Conservation (phyloP, 352 stramenopile genomes). For the Pythium utonaiense region DNA sequence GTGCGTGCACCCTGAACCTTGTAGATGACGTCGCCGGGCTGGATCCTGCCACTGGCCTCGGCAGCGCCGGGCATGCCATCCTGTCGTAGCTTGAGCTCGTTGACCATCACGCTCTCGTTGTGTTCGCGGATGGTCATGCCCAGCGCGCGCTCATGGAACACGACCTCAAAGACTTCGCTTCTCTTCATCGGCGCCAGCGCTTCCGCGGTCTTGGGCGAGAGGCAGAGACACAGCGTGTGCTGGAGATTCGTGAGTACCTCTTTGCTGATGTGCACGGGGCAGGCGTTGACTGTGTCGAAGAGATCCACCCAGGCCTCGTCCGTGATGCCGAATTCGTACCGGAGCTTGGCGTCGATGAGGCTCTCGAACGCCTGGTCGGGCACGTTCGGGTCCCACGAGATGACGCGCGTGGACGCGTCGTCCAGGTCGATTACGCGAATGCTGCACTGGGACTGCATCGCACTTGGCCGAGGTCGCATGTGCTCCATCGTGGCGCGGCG, state of each 20-base stretch:
- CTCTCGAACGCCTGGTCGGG: slow-evolving; percentile 81
- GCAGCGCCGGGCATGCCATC: slow-evolving; percentile 53
- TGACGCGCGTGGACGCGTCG: slow-evolving; percentile 67
- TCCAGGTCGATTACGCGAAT: slow-evolving; percentile 84
- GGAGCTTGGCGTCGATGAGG: slow-evolving; percentile 73
- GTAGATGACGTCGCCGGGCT: slow-evolving; percentile 80
- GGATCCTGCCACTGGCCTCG: slow-evolving; percentile 53
- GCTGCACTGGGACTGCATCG: slow-evolving; percentile 27
- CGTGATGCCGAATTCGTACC: slow-evolving; percentile 69
- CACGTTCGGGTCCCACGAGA: slow-evolving; percentile 78
- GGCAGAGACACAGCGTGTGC: slow-evolving; percentile 67
- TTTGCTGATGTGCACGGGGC: slow-evolving; percentile 82
- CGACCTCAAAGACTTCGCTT: slow-evolving; percentile 74
- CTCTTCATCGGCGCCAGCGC: slow-evolving; percentile 77
- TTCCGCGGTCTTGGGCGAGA: slow-evolving; percentile 78
- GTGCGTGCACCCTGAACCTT: slow-evolving; percentile 78
- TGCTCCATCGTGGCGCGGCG: slow-evolving; percentile 16
- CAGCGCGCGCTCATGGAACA: slow-evolving; percentile 63
- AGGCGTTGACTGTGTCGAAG: slow-evolving; percentile 78
- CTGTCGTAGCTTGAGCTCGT: slow-evolving; percentile 70
- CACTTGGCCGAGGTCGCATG: slow-evolving; percentile 3
- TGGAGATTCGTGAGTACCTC: slow-evolving; percentile 46
- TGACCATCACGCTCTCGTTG: slow-evolving; percentile 82
- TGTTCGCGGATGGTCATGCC: slow-evolving; percentile 84
- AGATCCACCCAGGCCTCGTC: slow-evolving; percentile 86